Evolutionary conservation across 176 grass and related monocot genomes (phyloP), one percentile per base, ranked within the genome.

Genomic region (Stipa capillata): DNA sequence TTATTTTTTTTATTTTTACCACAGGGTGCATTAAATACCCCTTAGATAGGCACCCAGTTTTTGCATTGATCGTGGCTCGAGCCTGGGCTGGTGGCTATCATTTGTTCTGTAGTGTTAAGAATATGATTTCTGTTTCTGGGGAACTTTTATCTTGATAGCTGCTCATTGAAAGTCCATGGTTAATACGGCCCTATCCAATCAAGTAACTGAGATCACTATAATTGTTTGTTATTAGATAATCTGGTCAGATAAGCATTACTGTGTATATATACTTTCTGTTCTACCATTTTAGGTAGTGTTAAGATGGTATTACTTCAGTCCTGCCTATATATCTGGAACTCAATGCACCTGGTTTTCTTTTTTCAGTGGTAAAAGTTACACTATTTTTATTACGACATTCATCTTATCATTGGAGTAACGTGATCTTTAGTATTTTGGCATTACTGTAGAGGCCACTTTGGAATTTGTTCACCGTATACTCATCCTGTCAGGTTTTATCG

Each of bases 401-500:
- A 53, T 65, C 14, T n/a, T 52, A 79, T 39, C 15, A 53, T 51
- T 79, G 33, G 15, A 41, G 27, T 79, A 64, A 41, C 34, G n/a
- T n/a, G 13, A 9, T 25, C 11, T 62, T 74, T 44, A 54, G 25
- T 53, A 33, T 32, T 79, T 72, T 50, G 37, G 34, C 45, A 71
- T 34, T 79, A 53, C 57, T 41, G 7, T 29, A 65, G 45, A 61
- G 41, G 33, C 11, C 2, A 41, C 28, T 80, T 55, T 9, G 21
- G 35, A 80, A 80, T 75, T 69, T 85, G 61, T 85, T 85, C 47
- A 73, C 80, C 34, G 16, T 61, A 39, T 77, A 47, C 29, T 64
- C 12, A 71, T 88, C 51, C 50, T 83, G 62, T 85, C 86, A 99
- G 96, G 90, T 87, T 84, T 91, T 94, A 80, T 89, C 87, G 23